Evolutionary conservation across 345 rosid genomes (phyloP).

Genomic region (Melaleuca alternifolia): DNA sequence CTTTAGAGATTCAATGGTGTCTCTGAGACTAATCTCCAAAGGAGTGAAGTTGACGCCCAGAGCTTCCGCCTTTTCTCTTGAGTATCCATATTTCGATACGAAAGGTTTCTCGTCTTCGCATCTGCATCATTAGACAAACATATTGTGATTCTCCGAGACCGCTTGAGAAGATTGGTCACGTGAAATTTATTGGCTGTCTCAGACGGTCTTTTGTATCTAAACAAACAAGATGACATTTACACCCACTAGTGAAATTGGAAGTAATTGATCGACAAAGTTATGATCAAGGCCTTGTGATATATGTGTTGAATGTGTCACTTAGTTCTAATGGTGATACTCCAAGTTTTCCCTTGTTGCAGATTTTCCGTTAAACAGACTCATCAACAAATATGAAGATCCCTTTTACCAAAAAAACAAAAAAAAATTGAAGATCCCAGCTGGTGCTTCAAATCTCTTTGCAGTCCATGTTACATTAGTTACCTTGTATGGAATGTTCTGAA

Average conservation of each 20-base stretch:
- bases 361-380: not conserved
- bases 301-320: not conserved
- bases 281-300: not conserved
- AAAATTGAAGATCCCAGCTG: not conserved
- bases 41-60: constrained; percentile 42
- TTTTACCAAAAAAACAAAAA: too few species aligned
- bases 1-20: constrained; percentile 20
- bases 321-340: not conserved
- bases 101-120: constrained; percentile 16
- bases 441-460: not conserved
- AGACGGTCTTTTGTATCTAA: not conserved
- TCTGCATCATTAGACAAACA: constrained; percentile 1
- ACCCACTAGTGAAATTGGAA: not conserved
- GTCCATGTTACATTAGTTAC: not conserved
- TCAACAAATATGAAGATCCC: not conserved
- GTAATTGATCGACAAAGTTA: not conserved
- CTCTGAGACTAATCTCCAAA: constrained; percentile 34
- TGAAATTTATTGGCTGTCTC: not conserved
- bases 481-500: not conserved
- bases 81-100: constrained; percentile 11
- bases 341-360: not conserved
- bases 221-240: not conserved
- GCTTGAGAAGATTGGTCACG: not conserved
- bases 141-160: not conserved
- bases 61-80: constrained; percentile 27